Conservation (phyloP, 1,284 basidiomycete species). For the Ceraceosorus guamensis region DNA sequence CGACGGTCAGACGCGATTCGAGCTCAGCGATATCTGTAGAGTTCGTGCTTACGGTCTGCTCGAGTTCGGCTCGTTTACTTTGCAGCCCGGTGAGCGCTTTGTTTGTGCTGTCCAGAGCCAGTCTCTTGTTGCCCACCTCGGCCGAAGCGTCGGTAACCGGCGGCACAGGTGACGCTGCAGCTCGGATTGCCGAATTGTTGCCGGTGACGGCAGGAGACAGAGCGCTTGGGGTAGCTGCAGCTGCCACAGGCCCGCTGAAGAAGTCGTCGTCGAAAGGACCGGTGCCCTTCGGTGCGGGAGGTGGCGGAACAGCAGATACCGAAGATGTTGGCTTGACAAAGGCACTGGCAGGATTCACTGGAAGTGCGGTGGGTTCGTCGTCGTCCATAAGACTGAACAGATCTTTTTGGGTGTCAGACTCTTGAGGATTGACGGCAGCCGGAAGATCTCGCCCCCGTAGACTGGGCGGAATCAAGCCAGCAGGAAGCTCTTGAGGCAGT, state of each 20-base stretch:
- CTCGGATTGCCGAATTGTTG: conserved; percentile 15
- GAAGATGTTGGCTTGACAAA: conserved; percentile 24
- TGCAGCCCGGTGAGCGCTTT: conserved; percentile 32
- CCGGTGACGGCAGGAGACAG: conserved; percentile 24
- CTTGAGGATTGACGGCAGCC: conserved; percentile 33
- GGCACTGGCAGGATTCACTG: conserved; percentile 34
- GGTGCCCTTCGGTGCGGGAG: conserved; percentile 26
- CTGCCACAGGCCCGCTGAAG: conserved; percentile 23
- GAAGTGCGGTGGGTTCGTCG: conserved; percentile 50
- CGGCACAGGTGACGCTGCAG: conserved; percentile 8
- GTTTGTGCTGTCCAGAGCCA: conserved; percentile 31
- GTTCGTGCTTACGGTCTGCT: conserved; percentile 21
- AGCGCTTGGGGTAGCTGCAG: conserved; percentile 10
- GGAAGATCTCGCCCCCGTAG: conserved; percentile 53
- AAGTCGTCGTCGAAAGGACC: conserved; percentile 40
- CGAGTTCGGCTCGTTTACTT: conserved; percentile 21
- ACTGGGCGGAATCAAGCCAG: conserved; percentile 71
- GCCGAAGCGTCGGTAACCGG: conserved; percentile 16
- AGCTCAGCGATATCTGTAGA: conserved; percentile 34
- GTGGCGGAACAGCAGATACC: conserved; percentile 52
- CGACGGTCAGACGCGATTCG: conserved; percentile 43
- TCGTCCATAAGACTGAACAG: conserved; percentile 59
- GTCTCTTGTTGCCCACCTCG: conserved; percentile 31
- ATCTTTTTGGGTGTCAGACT: conserved; percentile 48
- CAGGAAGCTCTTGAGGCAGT: conserved; percentile 62